Evolutionary conservation across 306 rosid species (phyloP).

Genomic region (Rosa persica): DNA sequence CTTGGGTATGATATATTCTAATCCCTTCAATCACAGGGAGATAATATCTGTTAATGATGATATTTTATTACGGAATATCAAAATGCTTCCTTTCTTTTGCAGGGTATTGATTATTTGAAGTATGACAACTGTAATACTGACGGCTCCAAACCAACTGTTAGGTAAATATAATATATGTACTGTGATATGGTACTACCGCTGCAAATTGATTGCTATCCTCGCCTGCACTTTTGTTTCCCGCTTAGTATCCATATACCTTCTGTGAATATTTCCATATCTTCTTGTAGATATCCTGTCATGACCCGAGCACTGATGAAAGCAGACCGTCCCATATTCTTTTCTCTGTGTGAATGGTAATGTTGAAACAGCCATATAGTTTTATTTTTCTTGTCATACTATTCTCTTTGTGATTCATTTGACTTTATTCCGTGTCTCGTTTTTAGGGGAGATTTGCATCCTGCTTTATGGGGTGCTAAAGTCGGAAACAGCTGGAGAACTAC

Average conservation of each 20-base stretch:
- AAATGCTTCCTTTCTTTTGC: slow-evolving; percentile 21
- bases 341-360: slow-evolving; percentile 90
- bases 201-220: background rate
- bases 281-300: slow-evolving; percentile 78
- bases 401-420: background rate
- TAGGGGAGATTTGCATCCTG: slow-evolving; percentile 98
- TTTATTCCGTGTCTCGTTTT: background rate
- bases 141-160: slow-evolving; percentile 65
- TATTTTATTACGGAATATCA: background rate
- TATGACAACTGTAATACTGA: slow-evolving; percentile 82
- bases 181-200: background rate
- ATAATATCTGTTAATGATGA: background rate
- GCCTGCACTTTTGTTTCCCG: background rate
- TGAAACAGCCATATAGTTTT: background rate
- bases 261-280: background rate
- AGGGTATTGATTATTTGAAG: slow-evolving; percentile 99
- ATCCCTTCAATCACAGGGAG: background rate
- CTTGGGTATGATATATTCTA: slow-evolving; percentile 62
- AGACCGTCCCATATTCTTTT: slow-evolving; percentile 82
- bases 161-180: slow-evolving; percentile 40
- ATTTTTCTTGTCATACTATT: background rate
- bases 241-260: background rate
- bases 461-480: slow-evolving; percentile 75
- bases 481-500: slow-evolving; percentile 99
- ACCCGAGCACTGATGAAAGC: slow-evolving; percentile 83